Evolutionary conservation across 768 basidiomycete species (phyloP), one percentile per base, ranked within the genome.

Genomic region (Atractiella rhizophila): DNA sequence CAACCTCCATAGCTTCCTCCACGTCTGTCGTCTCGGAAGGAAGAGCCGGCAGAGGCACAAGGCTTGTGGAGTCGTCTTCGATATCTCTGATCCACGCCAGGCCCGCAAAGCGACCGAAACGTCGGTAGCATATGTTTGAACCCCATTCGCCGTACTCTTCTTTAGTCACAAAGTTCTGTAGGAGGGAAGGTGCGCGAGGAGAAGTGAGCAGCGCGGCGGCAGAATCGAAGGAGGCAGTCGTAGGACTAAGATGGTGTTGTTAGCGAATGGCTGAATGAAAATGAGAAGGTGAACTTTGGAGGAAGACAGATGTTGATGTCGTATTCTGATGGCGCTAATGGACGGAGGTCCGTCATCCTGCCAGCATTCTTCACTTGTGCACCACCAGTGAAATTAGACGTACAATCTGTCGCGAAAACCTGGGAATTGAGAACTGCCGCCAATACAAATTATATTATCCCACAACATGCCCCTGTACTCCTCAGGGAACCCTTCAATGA

Each of bases 381-480:
- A 30, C 8, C 24, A 35, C 28, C 58, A 24, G 29, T 26, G 12
- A 23, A 28, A 21, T 9, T 4, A 12, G 20, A 53, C 77, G 57
- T 58, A 88, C 85, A 94, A 59, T 61, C 86, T 62, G 38, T 66
- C 59, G 18, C 67, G 66, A 51, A 94, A 75, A 5, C 75, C 77
- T 31, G 70, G 64, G 49, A 85, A 71, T 50, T 68, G 69, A 13
- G 71, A 70, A 57, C 69, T 76, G 12, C 86, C 86, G 36, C 86
- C 86, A 52, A 83, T 70, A 48, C 88, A 60, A 11, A 77, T 78
- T 46, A 96, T 83, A 57, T 94, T 81, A 26, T 72, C 71, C 83
- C 83, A 96, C 59, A 83, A 91, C 75, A 96, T 71, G 26, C 81
- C 85, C 49, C 74, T 79, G 20, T 86, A 51, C 51, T 86, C 81